phyloP scores from a whole-genome alignment of 1,284 basidiomycete species.

The Pseudozyma pruni region DNA sequence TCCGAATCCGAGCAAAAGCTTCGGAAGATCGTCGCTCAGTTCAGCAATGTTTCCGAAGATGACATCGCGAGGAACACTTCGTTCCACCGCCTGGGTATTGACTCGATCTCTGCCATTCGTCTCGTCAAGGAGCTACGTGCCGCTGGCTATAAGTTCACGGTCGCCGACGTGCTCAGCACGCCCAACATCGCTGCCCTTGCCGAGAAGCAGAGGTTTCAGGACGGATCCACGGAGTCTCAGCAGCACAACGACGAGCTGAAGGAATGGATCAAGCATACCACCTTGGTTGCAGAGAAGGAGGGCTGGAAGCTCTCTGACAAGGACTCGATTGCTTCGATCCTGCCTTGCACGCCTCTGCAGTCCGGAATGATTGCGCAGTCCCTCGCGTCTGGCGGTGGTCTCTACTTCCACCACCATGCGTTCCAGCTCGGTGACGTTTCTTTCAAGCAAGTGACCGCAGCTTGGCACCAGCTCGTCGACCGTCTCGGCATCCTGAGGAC shows the following conservation, averaged over 20 bases:
- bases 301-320: slow-evolving; percentile 15
- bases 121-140: slow-evolving; percentile 42
- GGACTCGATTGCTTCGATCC: slow-evolving; percentile 35
- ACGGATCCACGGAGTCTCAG: neutral
- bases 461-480: slow-evolving; percentile 44
- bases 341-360: slow-evolving; percentile 66
- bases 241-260: neutral
- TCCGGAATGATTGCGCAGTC: slow-evolving; percentile 63
- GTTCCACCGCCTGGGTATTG: slow-evolving; percentile 63
- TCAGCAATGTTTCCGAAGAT: slow-evolving; percentile 25
- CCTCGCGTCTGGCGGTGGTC: slow-evolving; percentile 40
- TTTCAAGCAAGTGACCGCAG: slow-evolving; percentile 15
- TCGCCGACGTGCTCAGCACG: slow-evolving; percentile 47
- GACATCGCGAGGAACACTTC: slow-evolving; percentile 47
- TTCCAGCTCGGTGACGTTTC: slow-evolving; percentile 16
- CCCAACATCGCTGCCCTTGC: slow-evolving; percentile 49
- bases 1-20: slow-evolving; percentile 34
- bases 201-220: slow-evolving; percentile 12
- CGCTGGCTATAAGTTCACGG: slow-evolving; percentile 32
- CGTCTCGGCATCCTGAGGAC: slow-evolving; percentile 57
- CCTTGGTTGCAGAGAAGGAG: slow-evolving; percentile 9
- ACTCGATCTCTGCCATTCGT: slow-evolving; percentile 61
- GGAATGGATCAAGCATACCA: slow-evolving; percentile 12
- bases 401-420: slow-evolving; percentile 58
- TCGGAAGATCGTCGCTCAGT: slow-evolving; percentile 23